Conservation (phyloP, 306 rosid genomes). For the Glycine tomentella region DNA sequence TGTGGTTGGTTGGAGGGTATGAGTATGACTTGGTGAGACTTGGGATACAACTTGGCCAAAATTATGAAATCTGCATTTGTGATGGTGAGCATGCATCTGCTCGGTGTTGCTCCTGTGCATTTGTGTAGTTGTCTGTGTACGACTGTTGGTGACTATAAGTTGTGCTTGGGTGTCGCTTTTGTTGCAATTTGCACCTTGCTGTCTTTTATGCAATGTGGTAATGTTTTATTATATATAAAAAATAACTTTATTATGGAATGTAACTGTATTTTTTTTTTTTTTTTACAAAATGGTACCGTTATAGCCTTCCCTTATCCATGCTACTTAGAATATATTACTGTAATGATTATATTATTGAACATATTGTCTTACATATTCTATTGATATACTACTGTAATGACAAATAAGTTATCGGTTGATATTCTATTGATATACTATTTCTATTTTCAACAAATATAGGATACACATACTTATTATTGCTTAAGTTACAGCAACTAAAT, state of each 20-base stretch:
- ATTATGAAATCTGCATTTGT: background rate
- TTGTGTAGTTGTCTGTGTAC: background rate
- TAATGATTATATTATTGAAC: background rate
- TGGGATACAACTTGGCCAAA: background rate
- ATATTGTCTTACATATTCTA: background rate
- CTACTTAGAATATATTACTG: background rate
- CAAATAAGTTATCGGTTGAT: background rate
- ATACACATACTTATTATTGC: background rate
- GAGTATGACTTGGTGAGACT: background rate
- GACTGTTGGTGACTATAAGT: background rate
- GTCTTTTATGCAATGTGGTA: background rate
- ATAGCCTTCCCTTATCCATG: background rate
- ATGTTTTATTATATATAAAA: background rate
- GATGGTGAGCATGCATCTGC: background rate
- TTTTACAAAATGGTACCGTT: too few relatives aligned
- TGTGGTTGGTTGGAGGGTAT: background rate
- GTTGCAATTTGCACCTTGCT: background rate
- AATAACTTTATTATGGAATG: background rate
- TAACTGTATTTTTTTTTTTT: too few relatives aligned
- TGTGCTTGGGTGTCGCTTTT: background rate
- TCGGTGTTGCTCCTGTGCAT: background rate
- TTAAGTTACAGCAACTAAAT: background rate
- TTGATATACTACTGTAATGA: too few relatives aligned
- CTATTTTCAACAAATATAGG: background rate
- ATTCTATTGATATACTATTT: background rate